phyloP scores from a whole-genome alignment of 305 asterid genomes.

The Fraxinus velutina region DNA sequence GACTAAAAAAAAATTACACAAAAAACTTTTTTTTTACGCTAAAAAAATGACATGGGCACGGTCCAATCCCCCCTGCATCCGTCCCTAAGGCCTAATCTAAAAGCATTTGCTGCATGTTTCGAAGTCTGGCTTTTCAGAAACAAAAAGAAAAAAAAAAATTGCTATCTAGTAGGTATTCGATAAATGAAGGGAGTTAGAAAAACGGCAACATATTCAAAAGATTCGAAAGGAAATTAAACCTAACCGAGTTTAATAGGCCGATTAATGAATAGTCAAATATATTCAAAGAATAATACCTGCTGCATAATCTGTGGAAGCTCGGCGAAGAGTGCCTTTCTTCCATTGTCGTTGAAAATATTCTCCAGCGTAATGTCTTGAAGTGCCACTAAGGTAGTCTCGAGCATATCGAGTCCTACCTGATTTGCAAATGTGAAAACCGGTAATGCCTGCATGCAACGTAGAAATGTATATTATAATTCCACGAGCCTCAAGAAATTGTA shows the following conservation, averaged over 20 bases:
- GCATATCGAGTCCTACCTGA: constrained; percentile 96
- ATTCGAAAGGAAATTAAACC: not conserved
- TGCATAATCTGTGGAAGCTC: constrained; percentile 94
- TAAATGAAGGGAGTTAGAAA: not conserved
- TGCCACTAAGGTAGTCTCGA: constrained; percentile 81
- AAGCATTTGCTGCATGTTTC: not conserved
- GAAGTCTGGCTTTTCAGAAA: not conserved
- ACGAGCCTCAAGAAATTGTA: not conserved
- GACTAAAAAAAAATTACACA: no score
- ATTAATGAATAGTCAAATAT: not conserved
- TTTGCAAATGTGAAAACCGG: constrained; percentile 89
- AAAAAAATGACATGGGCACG: no score
- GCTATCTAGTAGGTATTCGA: no score
- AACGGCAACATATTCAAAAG: not conserved
- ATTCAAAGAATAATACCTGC: constrained; percentile 46
- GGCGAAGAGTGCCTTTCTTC: constrained; percentile 60
- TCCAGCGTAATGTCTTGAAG: constrained; percentile 88
- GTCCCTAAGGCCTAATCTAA: no score
- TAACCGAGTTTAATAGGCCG: not conserved
- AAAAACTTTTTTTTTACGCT: no score
- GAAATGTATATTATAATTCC: not conserved
- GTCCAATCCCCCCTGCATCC: no score
- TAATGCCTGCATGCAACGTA: constrained; percentile 50
- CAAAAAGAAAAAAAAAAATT: no score
- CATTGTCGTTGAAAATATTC: constrained; percentile 71